A percentile compares a stretch with the other conserved stretches of the same genome.
phyloP scores from a whole-genome alignment of 2,329 filamentous ascomycete species.

The Trichoderma simmonsii region DNA sequence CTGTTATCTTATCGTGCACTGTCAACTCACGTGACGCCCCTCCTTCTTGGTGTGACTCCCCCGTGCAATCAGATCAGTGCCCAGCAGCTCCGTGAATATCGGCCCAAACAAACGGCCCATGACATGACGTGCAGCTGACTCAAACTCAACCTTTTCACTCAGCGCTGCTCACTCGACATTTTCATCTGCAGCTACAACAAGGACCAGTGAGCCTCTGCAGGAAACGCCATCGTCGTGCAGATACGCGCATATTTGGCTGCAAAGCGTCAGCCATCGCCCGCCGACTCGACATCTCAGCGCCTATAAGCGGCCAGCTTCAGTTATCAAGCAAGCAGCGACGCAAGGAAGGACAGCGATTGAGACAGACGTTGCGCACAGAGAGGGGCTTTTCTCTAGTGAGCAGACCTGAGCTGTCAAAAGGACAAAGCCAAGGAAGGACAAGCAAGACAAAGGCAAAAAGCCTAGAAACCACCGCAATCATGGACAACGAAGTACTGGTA shows the following conservation, averaged over 20 bases:
- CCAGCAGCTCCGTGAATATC: slow-evolving; percentile 4
- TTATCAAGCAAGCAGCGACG: not conserved
- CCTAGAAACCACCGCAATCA: slow-evolving; percentile 17
- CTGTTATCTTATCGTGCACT: not conserved
- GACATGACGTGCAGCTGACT: slow-evolving; percentile 19
- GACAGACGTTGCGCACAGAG: not conserved
- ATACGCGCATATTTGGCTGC: slow-evolving; percentile 4
- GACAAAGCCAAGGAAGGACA: not conserved
- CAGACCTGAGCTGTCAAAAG: not conserved
- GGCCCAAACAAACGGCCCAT: slow-evolving; percentile 13
- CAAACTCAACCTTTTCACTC: slow-evolving; percentile 1
- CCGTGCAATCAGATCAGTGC: not conserved
- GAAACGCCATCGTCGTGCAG: slow-evolving; percentile 1
- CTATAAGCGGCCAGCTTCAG: not conserved
- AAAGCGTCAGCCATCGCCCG: not conserved
- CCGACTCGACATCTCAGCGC: not conserved
- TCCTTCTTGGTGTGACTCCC: not conserved
- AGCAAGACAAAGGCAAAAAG: not conserved
- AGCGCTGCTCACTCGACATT: not conserved
- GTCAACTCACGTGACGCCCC: slow-evolving; percentile 9
- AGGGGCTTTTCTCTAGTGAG: not conserved
- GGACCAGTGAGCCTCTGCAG: slow-evolving; percentile 6
- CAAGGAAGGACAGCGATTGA: not conserved
- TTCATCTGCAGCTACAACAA: slow-evolving; percentile 1
- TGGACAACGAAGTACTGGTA: slow-evolving; percentile 23